Base-by-base conservation (phyloP, 768 basidiomycete genomes). In the Phanerodontia chrysosporium region DNA sequence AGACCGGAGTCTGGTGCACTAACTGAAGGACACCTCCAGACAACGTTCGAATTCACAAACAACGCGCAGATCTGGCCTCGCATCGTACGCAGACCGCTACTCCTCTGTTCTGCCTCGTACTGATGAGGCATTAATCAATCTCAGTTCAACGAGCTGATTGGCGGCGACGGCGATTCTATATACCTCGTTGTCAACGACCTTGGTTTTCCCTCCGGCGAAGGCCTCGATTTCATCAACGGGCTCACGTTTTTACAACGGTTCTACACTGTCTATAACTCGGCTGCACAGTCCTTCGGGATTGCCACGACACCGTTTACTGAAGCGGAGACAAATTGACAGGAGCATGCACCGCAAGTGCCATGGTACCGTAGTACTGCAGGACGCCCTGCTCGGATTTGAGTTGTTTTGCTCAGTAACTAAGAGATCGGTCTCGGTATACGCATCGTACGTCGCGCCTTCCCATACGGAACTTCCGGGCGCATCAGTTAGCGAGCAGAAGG, bases 51-150 rank as follows among this genome's bases (percentile, higher is more conserved):
- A 68, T 62, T 89, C 58, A 83, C 82, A 2, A 67, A 82, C 18
- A 84, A 87, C 64, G 86, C 83, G 3, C 87, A 90, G 75, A 82
- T 85, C 61, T 89, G 86, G 84, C 86, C 86, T 0, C 81, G 83
- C 49, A 65, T 74, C 1, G 73, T 84, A 61, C 87, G 89, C 72
- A 29, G 29, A 1, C 16, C 6, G 8, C 48, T 27, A 10, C 74
- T 3, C 70, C 45, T 14, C 46, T 58, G 36, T n/a, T n/a, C n/a
- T n/a, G n/a, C n/a, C 59, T 58, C 10, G 51, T 51, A 22, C 46
- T n/a, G 32, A 6, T n/a, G n/a, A n/a, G n/a, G n/a, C n/a, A n/a
- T n/a, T n/a, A n/a, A n/a, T n/a, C n/a, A n/a, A n/a, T n/a, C n/a
- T n/a, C 3, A 25, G 49, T 18, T 32, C 13, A 58, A 58, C 48